A percentile compares a stretch with the other conserved stretches of the same genome.
phyloP scores from a whole-genome alignment of 371 early-diverging fungal genomes.

The Rhizopus microsporus region DNA sequence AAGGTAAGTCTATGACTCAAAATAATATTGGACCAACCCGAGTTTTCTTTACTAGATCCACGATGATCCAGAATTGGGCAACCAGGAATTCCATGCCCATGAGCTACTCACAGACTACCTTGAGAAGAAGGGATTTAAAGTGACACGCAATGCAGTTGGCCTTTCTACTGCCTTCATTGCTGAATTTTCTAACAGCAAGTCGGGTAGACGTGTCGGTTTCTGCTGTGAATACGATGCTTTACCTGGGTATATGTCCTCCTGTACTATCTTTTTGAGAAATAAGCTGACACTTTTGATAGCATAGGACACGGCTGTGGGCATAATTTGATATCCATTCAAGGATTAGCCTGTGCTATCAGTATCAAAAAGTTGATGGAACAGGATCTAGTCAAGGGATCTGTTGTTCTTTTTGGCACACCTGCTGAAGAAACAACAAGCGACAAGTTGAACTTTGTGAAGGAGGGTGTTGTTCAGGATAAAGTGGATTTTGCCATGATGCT shows the following conservation, averaged over 20 bases:
- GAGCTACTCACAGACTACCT: conserved; percentile 54
- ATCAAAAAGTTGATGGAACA: conserved; percentile 52
- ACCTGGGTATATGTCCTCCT: conserved; percentile 35
- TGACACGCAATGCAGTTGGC: conserved; percentile 50
- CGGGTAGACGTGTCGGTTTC: conserved; percentile 47
- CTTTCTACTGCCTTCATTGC: conserved; percentile 65
- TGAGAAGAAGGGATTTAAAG: conserved; percentile 50
- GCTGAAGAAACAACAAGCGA: conserved; percentile 74
- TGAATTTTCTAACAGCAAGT: conserved; percentile 40
- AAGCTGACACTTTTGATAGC: conserved; percentile 9
- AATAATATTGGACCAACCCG: neutral
- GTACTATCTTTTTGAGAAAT: neutral
- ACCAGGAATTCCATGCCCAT: conserved; percentile 54
- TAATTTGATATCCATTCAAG: conserved; percentile 67
- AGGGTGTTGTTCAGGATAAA: conserved; percentile 56
- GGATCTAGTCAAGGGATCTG: conserved; percentile 51
- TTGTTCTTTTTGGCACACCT: conserved; percentile 76
- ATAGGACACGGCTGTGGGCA: conserved; percentile 66
- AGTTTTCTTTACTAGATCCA: conserved; percentile 45
- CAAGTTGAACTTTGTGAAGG: conserved; percentile 65
- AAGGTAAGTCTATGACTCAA: conserved; percentile 6
- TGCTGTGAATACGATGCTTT: conserved; percentile 68
- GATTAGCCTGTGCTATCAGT: conserved; percentile 62
- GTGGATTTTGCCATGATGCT: conserved; percentile 75
- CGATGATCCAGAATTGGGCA: conserved; percentile 60